Conservation (phyloP, 2,329 filamentous ascomycete genomes). For the Talaromyces sp. region DNA sequence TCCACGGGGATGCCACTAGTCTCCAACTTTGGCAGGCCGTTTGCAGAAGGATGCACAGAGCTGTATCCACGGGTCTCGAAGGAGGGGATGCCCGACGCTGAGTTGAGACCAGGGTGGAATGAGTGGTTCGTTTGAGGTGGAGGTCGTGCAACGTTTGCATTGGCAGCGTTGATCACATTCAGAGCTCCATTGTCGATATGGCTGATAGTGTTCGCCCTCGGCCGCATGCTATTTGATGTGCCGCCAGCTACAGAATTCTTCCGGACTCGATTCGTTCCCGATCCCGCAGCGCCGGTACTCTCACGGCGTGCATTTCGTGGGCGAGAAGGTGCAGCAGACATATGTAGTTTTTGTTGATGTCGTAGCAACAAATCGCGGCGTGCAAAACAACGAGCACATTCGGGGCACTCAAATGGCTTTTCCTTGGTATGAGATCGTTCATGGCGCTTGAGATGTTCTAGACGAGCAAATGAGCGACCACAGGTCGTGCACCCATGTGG, state of each 20-base stretch:
- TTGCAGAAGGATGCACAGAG: slow-evolving; percentile 49
- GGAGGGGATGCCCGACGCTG: slow-evolving; percentile 53
- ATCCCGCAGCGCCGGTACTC: slow-evolving; percentile 69
- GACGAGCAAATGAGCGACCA: slow-evolving; percentile 82
- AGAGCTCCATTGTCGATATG: slow-evolving; percentile 78
- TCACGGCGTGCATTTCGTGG: slow-evolving; percentile 81
- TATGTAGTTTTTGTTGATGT: slow-evolving; percentile 97
- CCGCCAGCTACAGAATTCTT: slow-evolving; percentile 79
- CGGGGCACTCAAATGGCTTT: slow-evolving; percentile 96
- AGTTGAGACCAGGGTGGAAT: slow-evolving; percentile 72
- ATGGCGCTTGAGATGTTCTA: slow-evolving; percentile 96
- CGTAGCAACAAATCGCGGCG: slow-evolving; percentile 84
- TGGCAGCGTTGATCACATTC: slow-evolving; percentile 52
- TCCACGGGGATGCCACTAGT: slow-evolving; percentile 70
- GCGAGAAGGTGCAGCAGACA: slow-evolving; percentile 82
- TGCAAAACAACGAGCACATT: slow-evolving; percentile 92
- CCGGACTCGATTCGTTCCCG: slow-evolving; percentile 68
- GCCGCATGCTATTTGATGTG: slow-evolving; percentile 64
- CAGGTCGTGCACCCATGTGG: slow-evolving; percentile 93
- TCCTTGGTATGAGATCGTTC: slow-evolving; percentile 98
- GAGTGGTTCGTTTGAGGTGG: slow-evolving; percentile 49
- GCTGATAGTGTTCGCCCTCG: slow-evolving; percentile 92
- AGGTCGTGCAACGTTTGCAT: slow-evolving; percentile 26
- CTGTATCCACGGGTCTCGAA: slow-evolving; percentile 69
- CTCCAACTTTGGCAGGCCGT: slow-evolving; percentile 77